These are phyloP conservation scores for Mycogone perniciosa DNA, from an alignment of 2,329 filamentous ascomycete species.

Conservation along the genomic window DNA sequence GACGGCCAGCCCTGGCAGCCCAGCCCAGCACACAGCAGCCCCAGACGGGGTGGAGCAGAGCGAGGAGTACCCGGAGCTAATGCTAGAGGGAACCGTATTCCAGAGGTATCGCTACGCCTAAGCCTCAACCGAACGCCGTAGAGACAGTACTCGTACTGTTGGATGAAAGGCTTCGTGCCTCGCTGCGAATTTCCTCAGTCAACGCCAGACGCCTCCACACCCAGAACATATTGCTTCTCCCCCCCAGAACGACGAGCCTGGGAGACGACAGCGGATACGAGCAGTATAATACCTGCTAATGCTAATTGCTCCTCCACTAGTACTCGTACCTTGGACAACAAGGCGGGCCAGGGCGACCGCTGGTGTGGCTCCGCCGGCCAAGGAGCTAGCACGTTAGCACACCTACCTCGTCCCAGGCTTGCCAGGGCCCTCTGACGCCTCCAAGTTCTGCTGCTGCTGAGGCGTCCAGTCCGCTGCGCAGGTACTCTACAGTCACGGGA, in stretches of 20 bases:
- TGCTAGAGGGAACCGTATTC: not conserved
- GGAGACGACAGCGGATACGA: too few species aligned
- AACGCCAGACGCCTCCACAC: not conserved
- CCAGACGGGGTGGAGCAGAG: constrained; percentile 1
- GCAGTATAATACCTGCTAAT: too few species aligned
- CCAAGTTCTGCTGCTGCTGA: not conserved
- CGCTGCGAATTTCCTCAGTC: too few species aligned
- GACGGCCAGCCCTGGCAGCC: not conserved
- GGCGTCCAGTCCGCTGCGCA: not conserved
- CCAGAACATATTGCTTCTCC: not conserved
- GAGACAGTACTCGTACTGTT: too few species aligned
- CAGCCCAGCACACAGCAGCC: constrained; percentile 1
- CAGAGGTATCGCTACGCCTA: not conserved
- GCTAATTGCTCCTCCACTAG: constrained; percentile 1
- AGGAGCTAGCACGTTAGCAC: constrained; percentile 10
- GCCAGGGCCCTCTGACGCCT: not conserved
- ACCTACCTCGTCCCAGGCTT: not conserved
- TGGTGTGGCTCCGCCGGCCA: constrained; percentile 7
- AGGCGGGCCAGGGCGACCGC: constrained; percentile 11
- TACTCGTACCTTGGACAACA: constrained; percentile 8
- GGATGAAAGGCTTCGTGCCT: too few species aligned
- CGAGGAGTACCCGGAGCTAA: constrained; percentile 12
- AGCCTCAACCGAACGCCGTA: not conserved
- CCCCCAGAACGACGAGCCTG: too few species aligned
- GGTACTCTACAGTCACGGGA: not conserved